These are phyloP conservation scores for Gentiana dahurica DNA, from an alignment of 257 asterid genomes.

Conservation along the genomic window DNA sequence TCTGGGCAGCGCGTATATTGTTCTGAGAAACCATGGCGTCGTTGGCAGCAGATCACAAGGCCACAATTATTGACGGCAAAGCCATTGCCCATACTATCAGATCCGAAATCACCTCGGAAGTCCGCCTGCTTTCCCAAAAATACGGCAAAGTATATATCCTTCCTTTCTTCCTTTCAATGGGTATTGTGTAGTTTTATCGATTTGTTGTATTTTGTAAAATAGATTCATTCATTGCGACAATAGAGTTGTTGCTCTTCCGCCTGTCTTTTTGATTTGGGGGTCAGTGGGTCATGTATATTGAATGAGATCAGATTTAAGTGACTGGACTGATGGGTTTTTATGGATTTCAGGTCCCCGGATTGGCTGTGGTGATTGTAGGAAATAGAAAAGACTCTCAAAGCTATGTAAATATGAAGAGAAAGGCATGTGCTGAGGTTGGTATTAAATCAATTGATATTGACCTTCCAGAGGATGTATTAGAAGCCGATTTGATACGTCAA, in stretches of 20 bases:
- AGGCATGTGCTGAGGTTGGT: constrained; percentile 89
- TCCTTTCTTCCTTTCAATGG: not conserved
- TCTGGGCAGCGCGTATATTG: too few relatives aligned
- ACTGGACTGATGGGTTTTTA: not conserved
- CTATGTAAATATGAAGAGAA: constrained; percentile 90
- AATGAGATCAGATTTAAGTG: too few relatives aligned
- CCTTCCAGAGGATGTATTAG: constrained; percentile 75
- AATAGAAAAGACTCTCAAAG: constrained; percentile 87
- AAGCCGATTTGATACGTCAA: constrained; percentile 62
- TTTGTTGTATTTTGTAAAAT: too few relatives aligned
- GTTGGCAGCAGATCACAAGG: constrained; percentile 37
- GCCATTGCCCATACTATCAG: constrained; percentile 26
- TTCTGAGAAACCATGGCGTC: constrained; percentile 30
- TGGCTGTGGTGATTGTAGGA: constrained; percentile 94
- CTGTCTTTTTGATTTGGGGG: too few relatives aligned
- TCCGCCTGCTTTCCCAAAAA: constrained; percentile 24
- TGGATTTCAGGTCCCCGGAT: constrained; percentile 76
- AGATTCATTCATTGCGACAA: too few relatives aligned
- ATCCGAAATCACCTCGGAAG: constrained; percentile 19
- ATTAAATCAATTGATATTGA: constrained; percentile 70
- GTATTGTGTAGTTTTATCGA: too few relatives aligned
- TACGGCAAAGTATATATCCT: constrained; percentile 43
- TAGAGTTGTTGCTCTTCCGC: too few relatives aligned
- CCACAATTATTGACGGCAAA: constrained; percentile 75
- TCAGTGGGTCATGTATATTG: too few relatives aligned